Evolutionary conservation across 805 yeast species (phyloP).

Genomic region (Sporopachydermia quercuum): DNA sequence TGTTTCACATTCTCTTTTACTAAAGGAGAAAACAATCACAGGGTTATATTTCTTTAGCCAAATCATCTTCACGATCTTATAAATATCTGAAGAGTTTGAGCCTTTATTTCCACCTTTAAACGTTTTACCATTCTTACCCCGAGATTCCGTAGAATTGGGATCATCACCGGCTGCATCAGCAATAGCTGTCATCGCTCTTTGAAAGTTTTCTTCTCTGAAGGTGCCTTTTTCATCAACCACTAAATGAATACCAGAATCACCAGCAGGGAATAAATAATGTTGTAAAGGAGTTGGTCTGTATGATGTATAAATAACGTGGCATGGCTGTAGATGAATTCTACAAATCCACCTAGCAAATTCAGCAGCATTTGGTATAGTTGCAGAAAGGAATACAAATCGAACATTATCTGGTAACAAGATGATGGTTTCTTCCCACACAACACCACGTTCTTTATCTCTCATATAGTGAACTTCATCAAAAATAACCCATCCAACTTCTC

Average conservation of each 20-base stretch:
- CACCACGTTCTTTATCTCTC: conserved; percentile 97
- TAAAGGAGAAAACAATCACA: conserved; percentile 95
- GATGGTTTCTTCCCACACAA: conserved; percentile 98
- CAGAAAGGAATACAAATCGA: conserved; percentile 83
- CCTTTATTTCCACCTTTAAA: conserved; percentile 77
- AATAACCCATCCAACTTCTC: conserved; percentile 98
- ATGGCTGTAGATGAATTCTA: conserved; percentile 87
- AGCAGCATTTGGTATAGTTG: conserved; percentile 96
- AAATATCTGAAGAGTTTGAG: conserved; percentile 63
- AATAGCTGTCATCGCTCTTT: conserved; percentile 93
- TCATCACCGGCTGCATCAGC: conserved; percentile 76
- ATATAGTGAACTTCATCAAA: conserved; percentile 98
- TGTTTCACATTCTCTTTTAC: conserved; percentile 92
- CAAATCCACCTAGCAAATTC: conserved; percentile 99
- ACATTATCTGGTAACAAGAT: conserved; percentile 93
- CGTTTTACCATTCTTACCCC: conserved; percentile 65
- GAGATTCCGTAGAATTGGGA: conserved; percentile 44
- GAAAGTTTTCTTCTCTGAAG: conserved; percentile 94
- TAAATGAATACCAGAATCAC: conserved; percentile 93
- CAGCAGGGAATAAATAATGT: conserved; percentile 96
- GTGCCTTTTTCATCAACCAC: conserved; percentile 96
- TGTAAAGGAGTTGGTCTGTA: conserved; percentile 98
- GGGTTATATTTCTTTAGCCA: conserved; percentile 95
- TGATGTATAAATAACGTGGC: conserved; percentile 97
- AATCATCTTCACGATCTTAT: conserved; percentile 94